Conservation (phyloP, 176 grass and related monocot species). For the Cocos nucifera region DNA sequence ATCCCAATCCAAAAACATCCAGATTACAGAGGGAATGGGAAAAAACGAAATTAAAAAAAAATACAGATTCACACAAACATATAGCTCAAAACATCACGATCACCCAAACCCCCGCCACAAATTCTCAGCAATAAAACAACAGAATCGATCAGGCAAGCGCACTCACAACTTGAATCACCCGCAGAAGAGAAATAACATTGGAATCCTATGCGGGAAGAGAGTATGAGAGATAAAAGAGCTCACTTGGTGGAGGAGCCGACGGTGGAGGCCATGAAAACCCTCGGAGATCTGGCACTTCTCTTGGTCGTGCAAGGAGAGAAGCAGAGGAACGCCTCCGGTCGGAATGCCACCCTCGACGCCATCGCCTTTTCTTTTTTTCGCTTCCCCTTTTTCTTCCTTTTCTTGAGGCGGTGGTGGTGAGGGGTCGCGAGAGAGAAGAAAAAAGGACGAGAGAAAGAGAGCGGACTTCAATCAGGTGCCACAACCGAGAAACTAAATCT, state of each 20-base stretch:
- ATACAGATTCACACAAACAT: too few relatives aligned
- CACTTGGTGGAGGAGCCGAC: conserved; percentile 4
- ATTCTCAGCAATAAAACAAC: too few relatives aligned
- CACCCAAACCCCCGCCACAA: too few relatives aligned
- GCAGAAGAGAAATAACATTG: too few relatives aligned
- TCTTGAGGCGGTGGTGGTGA: too few relatives aligned
- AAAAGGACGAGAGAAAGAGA: background rate
- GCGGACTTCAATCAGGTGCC: conserved; percentile 1
- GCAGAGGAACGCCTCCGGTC: conserved; percentile 7
- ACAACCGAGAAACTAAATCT: background rate
- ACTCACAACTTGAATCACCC: too few relatives aligned
- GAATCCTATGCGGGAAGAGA: background rate
- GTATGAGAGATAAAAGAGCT: background rate
- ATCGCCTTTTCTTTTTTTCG: background rate
- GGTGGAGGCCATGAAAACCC: conserved; percentile 7
- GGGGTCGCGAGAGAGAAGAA: background rate
- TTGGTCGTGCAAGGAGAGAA: background rate
- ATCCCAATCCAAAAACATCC: too few relatives aligned
- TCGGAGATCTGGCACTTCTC: conserved; percentile 1
- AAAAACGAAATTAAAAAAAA: too few relatives aligned
- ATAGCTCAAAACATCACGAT: too few relatives aligned
- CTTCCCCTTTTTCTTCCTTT: background rate
- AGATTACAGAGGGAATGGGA: too few relatives aligned
- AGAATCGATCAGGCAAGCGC: too few relatives aligned
- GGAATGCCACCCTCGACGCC: conserved; percentile 12